These are phyloP conservation scores for Castanea sativa DNA, from an alignment of 306 rosid species.

Conservation along the genomic window DNA sequence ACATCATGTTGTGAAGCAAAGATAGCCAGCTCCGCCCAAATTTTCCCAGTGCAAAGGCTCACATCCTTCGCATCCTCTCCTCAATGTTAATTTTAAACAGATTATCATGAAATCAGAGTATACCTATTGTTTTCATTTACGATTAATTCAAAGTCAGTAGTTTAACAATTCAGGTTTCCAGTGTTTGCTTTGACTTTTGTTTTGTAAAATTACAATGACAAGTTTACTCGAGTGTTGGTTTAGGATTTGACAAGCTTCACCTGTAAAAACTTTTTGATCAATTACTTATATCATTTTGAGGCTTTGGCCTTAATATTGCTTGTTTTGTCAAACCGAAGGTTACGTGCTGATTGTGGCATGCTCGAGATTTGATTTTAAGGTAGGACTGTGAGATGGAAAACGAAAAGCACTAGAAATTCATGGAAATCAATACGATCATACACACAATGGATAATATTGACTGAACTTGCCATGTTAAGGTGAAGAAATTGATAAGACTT, in stretches of 20 bases:
- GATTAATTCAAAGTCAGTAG: not conserved
- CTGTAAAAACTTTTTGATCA: not conserved
- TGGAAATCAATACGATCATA: too few species aligned
- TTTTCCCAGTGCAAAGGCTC: not conserved
- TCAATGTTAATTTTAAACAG: not conserved
- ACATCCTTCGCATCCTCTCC: not conserved
- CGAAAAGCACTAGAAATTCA: too few species aligned
- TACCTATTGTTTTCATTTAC: not conserved
- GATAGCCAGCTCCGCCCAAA: conserved; percentile 25
- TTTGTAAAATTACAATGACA: not conserved
- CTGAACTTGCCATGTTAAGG: too few species aligned
- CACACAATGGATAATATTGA: too few species aligned
- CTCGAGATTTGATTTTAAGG: too few species aligned
- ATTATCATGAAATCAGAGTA: not conserved
- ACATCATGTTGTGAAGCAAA: conserved; percentile 81
- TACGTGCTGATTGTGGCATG: too few species aligned
- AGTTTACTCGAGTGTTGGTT: not conserved
- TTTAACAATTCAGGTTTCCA: too few species aligned
- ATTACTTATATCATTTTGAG: conserved; percentile 3
- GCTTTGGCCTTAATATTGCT: too few species aligned
- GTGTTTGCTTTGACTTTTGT: not conserved
- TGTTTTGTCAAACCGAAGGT: too few species aligned
- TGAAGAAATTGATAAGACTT: too few species aligned
- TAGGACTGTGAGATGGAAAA: too few species aligned
- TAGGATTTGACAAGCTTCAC: not conserved